Evolutionary conservation across 2,329 filamentous ascomycete species (phyloP), one percentile per base, ranked within the genome.

Genomic region (Diaporthe sp.): DNA sequence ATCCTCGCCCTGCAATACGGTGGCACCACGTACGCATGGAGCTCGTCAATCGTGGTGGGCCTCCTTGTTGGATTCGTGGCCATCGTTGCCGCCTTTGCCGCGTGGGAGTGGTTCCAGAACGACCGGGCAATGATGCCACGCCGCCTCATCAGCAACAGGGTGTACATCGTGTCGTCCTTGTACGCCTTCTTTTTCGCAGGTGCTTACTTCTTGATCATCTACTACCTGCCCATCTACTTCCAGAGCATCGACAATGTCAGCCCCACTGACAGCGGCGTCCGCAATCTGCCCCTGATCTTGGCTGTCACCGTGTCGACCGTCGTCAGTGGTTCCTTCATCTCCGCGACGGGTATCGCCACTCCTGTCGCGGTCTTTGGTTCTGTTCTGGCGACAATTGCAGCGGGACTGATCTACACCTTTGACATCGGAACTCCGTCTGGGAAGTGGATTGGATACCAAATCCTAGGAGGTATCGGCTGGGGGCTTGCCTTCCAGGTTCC

Each of bases 191-290:
- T 87, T 72, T 83, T 88, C 25, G 85, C 85, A 20, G 83, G 85
- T 3, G 81, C 84, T 15, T 86, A 87, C 68, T 86, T 89, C 76
- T 78, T 88, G 1, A 81, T 85, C 1, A 80, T 88, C 5, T 88
- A 86, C 81, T 88, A 87, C 76, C 81, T 89, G 7, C 87, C 88
- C 2, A 83, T 89, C 76, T 90, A 88, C 83, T 89, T 90, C 80
- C 87, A 90, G 81, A 84, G 85, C 44, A 83, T 89, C 76, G 85
- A 84, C 75, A 83, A 83, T 20, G 82, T 83, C 53, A 81, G 79
- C 15, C 83, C 86, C 2, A 83, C 83, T 15, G 78, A 81, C 22
- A 82, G 80, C 1, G 86, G 85, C 2, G 82, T 88, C 17, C 81
- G 82, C 31, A 85, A 85, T 71, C 81, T 88, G 20, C 85, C 87